phyloP scores from a whole-genome alignment of 352 stramenopile genomes.

The Phytopythium chamaehyphon region DNA sequence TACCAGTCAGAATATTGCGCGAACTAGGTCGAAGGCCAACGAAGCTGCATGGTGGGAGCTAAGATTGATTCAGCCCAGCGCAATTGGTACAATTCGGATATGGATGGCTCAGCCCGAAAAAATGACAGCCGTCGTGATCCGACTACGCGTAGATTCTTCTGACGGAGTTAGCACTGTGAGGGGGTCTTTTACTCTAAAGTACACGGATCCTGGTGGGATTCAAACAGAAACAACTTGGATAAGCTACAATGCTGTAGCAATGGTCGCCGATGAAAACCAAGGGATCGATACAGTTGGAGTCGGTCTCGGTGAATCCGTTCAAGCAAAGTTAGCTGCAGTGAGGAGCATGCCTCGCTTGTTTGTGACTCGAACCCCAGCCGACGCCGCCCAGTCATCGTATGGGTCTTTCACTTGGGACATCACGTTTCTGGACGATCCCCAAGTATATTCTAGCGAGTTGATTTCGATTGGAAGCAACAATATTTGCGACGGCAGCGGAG shows the following conservation, averaged over 20 bases:
- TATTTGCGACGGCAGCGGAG: conserved; percentile 31
- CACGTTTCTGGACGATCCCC: conserved; percentile 51
- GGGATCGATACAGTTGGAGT: conserved; percentile 29
- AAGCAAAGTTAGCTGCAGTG: conserved; percentile 47
- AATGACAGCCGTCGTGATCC: conserved; percentile 23
- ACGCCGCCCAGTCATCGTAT: conserved; percentile 20
- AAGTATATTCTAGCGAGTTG: conserved; percentile 7
- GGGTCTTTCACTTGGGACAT: conserved; percentile 65
- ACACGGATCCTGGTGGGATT: conserved; percentile 19
- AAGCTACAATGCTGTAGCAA: conserved; percentile 51
- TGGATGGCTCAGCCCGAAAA: conserved; percentile 35
- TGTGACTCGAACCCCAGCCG: conserved; percentile 39
- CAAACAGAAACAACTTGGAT: conserved; percentile 28
- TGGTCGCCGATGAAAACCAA: conserved; percentile 45
- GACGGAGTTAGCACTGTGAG: conserved; percentile 28
- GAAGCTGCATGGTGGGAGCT: conserved; percentile 69
- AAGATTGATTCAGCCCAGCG: conserved; percentile 29
- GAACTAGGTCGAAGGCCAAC: conserved; percentile 27
- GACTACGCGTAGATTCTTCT: conserved; percentile 25
- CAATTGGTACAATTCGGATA: conserved; percentile 56
- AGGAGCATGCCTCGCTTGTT: conserved; percentile 29
- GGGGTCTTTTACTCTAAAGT: conserved; percentile 39
- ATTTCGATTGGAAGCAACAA: conserved; percentile 31
- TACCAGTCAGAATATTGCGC: conserved; percentile 43
- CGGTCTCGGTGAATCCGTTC: conserved; percentile 43